Base-by-base conservation (phyloP, 2,329 filamentous ascomycete species). In the Exserohilum rostratum region DNA sequence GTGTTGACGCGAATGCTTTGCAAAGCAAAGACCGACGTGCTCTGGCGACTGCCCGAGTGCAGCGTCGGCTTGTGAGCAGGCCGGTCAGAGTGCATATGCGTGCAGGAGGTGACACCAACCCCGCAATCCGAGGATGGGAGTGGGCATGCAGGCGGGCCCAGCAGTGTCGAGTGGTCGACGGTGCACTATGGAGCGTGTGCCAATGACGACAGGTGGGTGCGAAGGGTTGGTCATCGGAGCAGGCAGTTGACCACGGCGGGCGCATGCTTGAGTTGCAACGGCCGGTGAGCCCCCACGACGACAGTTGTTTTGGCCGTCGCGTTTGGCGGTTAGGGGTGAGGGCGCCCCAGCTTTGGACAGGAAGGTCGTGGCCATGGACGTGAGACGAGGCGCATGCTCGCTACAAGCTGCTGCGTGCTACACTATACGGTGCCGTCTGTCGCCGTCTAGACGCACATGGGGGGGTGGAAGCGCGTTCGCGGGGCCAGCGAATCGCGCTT, bases 291-390 rank as follows among this genome's bases (percentile, higher is more conserved):
- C 57, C 60, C 58, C 56, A 57, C 57, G 38, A 46, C 49, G 46
- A 4, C 4, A 31, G 40, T 40, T 22, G 27, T 46, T 50, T 38
- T n/a, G n/a, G n/a, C n/a, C n/a, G n/a, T n/a, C n/a, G 43, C 33
- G 35, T 40, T 46, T 61, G 58, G 58, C 52, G 55, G 59, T 50
- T 51, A 53, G 64, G 56, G 52, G 53, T 49, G 58, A 57, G 52
- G 39, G 40, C 29, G 47, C 51, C 39, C 50, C 57, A 53, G 54
- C 50, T 56, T 57, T 59, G 47, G 50, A 49, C 46, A 39, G 52
- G 39, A 54, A 38, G 39, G 40, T 49, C 43, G 33, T 20, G 42
- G 31, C 22, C 4, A 20, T 58, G 31, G 46, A 48, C 29, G 42
- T 51, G 30, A 13, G n/a, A n/a, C n/a, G n/a, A n/a, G n/a, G n/a